These are phyloP conservation scores for Saccharomycopsis babjevae DNA, from an alignment of 805 yeast genomes.

Conservation along the genomic window DNA sequence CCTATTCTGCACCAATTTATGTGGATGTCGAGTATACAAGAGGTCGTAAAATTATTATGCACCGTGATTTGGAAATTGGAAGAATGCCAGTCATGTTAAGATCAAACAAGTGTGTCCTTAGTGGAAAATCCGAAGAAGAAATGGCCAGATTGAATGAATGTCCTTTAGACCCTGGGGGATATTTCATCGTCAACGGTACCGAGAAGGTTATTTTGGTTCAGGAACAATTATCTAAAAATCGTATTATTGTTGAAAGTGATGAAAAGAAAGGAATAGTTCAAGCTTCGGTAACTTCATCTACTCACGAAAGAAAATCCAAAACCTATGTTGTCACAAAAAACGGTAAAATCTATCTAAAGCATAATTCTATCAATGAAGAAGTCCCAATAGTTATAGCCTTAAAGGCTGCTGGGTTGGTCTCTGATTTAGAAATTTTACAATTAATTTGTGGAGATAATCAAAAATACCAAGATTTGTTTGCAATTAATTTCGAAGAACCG, in stretches of 20 bases:
- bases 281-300: slow-evolving; percentile 95
- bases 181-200: slow-evolving; percentile 94
- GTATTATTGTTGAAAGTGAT: slow-evolving; percentile 97
- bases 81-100: slow-evolving; percentile 98
- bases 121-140: slow-evolving; percentile 63
- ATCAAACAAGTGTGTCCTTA: slow-evolving; percentile 81
- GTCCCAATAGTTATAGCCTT: slow-evolving; percentile 86
- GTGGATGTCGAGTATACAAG: slow-evolving; percentile 97
- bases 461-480: slow-evolving; percentile 83
- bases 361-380: slow-evolving; percentile 91
- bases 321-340: slow-evolving; percentile 92
- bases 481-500: slow-evolving; percentile 89
- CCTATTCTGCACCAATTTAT: slow-evolving; percentile 89
- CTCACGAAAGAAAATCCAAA: slow-evolving; percentile 96
- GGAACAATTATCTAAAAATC: slow-evolving; percentile 91
- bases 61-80: slow-evolving; percentile 87
- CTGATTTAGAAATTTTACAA: slow-evolving; percentile 90
- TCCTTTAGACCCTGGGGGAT: slow-evolving; percentile 98
- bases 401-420: slow-evolving; percentile 89
- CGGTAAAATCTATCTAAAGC: slow-evolving; percentile 81
- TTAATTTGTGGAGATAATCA: slow-evolving; percentile 87
- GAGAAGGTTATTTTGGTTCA: slow-evolving; percentile 95
- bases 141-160: slow-evolving; percentile 92
- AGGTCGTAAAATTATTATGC: slow-evolving; percentile 85
- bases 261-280: slow-evolving; percentile 90